A percentile compares a stretch with the other conserved stretches of the same genome.
phyloP scores from a whole-genome alignment of 202 grass and related monocot species.

The Zoysia matrella region DNA sequence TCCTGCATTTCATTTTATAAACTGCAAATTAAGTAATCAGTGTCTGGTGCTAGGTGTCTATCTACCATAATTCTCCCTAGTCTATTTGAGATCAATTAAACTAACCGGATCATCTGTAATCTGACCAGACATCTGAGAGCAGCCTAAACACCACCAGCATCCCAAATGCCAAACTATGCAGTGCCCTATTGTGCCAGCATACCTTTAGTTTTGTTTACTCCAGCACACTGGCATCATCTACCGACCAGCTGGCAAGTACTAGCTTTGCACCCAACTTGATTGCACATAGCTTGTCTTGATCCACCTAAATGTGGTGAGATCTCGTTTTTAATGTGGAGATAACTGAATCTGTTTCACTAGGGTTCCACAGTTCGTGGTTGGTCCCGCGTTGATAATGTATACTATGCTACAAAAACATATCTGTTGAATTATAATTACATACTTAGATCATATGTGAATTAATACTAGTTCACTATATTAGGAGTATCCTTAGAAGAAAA shows the following conservation, averaged over 20 bases:
- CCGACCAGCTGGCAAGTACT: slow-evolving; percentile 45
- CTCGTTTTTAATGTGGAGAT: slow-evolving; percentile 39
- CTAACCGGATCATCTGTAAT: slow-evolving; percentile 15
- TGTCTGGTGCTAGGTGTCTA: slow-evolving; percentile 50
- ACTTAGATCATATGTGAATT: background rate
- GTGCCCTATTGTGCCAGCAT: slow-evolving; percentile 49
- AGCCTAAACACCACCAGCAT: background rate
- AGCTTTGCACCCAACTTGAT: slow-evolving; percentile 32
- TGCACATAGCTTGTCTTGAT: slow-evolving; percentile 32
- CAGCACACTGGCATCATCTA: slow-evolving; percentile 32
- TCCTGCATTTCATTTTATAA: slow-evolving; percentile 1
- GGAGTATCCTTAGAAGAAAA: slow-evolving; percentile 29
- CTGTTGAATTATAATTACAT: background rate
- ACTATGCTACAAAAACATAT: slow-evolving; percentile 24
- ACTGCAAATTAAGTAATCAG: slow-evolving; percentile 21
- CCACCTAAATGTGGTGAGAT: slow-evolving; percentile 32
- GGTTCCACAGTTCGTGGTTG: slow-evolving; percentile 28
- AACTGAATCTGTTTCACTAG: slow-evolving; percentile 25
- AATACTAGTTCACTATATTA: background rate
- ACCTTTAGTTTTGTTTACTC: slow-evolving; percentile 15
- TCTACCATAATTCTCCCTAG: slow-evolving; percentile 40
- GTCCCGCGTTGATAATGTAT: slow-evolving; percentile 10
- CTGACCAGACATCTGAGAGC: slow-evolving; percentile 32
- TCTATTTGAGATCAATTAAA: slow-evolving; percentile 37
- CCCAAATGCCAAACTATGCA: slow-evolving; percentile 22